A percentile compares a stretch with the other conserved stretches of the same genome.
These are phyloP conservation scores for Acmispon strigosus DNA, from an alignment of 306 rosid genomes.

Conservation along the genomic window DNA sequence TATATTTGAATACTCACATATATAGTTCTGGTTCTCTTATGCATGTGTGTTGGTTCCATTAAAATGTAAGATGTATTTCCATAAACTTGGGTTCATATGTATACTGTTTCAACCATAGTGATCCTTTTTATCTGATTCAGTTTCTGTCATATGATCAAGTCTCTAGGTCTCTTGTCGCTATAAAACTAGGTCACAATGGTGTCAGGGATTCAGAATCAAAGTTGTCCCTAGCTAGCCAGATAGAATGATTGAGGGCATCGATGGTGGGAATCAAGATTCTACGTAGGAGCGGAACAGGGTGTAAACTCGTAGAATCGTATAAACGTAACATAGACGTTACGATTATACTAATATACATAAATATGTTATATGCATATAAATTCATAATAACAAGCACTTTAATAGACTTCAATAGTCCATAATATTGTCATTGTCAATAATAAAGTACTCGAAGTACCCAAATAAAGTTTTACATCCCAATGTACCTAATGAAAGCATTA, in stretches of 20 bases:
- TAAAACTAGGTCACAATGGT: background rate
- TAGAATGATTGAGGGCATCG: background rate
- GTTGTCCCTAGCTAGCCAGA: background rate
- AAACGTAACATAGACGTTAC: too few species aligned
- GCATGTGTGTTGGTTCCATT: background rate
- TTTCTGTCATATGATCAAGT: background rate
- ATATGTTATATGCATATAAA: too few species aligned
- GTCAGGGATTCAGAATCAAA: background rate
- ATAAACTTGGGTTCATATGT: background rate
- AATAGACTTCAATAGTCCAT: too few species aligned
- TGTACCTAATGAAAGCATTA: too few species aligned
- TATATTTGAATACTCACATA: slow-evolving; percentile 6
- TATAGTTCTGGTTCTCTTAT: background rate
- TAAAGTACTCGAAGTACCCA: too few species aligned
- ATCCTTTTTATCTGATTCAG: background rate
- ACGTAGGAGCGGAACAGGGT: too few species aligned
- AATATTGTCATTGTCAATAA: too few species aligned
- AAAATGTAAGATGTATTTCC: background rate
- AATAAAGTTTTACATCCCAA: too few species aligned
- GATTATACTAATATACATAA: too few species aligned
- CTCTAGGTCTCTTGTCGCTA: background rate
- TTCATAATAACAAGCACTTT: too few species aligned
- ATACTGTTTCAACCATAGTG: background rate
- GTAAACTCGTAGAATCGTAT: too few species aligned
- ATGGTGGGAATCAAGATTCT: background rate